Evolutionary conservation across 139 green algal genomes (phyloP), one percentile per base, ranked within the genome.

Genomic region (Micractinium sp.): DNA sequence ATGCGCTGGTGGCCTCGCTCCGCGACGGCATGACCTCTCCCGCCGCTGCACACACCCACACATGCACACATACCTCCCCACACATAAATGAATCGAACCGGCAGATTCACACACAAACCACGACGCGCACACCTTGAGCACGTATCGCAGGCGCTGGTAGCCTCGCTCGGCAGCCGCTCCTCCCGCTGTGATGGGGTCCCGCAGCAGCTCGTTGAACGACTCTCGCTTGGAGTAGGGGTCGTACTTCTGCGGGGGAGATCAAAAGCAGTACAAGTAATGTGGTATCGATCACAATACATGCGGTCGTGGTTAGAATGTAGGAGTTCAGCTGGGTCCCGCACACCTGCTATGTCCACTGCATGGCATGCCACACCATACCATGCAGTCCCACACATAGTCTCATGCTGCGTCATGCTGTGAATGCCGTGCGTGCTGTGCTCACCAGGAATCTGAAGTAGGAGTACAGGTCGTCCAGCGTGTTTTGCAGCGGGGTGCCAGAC

Each of bases 401-500:
- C n/a, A n/a, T n/a, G n/a, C n/a, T n/a, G n/a, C n/a, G n/a, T n/a
- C n/a, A n/a, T n/a, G n/a, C n/a, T n/a, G n/a, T n/a, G n/a, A 16
- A 71, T 56, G 67, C 27, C 9, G 47, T 29, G 67, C 67, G 27
- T 75, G 67, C 25, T 35, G 67, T 75, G 79, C 27, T 16, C 87
- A 90, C 87, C 82, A 97, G 88, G 90, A 97, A 99, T 81, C 91
- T 89, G 89, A 99, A 98, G 92, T 98, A 98, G 22, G 86, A 91
- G 88, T 95, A 98, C 25, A 99, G 92, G 90, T 99, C 97, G 73
- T 98, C 95, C 61, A 99, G 88, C 38, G 91, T 93, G 94, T 99
- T 99, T 90, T 99, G 97, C 29, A 99, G 97, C 36, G 97, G 97
- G 71, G 97, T 99, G 53, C 97, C 97, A 36, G 85, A 96, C 63